Base-by-base conservation (phyloP, 371 early-diverging fungal genomes). In the Mycotypha africana region DNA sequence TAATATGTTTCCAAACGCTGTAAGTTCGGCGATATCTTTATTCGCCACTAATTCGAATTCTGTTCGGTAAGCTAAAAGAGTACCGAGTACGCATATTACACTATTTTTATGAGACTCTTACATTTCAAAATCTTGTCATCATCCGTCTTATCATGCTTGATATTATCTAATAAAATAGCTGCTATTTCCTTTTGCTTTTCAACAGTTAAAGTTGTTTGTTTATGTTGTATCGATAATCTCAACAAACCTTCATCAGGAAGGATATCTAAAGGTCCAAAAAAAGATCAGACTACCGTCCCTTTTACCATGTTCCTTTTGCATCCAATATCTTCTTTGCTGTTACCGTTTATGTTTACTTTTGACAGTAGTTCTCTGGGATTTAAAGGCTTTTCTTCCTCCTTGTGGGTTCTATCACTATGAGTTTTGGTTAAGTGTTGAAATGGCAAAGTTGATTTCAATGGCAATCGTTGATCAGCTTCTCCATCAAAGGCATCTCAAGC, bases 221-320 rank as follows among this genome's bases (percentile, higher is more conserved):
- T 59, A 19, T 59, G 44, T 15, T 64, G 38, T 19, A 67, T 45
- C 2, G 60, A 21, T 24, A 57, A 19, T 15, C 46, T 32, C 1
- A 67, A 43, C 33, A 58, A 45, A 4, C 56, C 54, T 10, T 70
- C 60, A 24, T 56, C 42, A 14, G 71, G 71, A n/a, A 70, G 45
- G 15, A 70, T 28, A 30, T 56, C 60, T 50, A 26, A 40, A 24
- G 31, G 33, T 16, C 16, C 14, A 11, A 11, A 2, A 38, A 33
- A 19, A 20, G 3, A 43, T 33, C 34, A 20, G 4, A 35, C 14
- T 20, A 28, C 15, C 30, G 0, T 45, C 7, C n/a, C 19, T 10
- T 20, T 21, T 22, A 33, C 16, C 34, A 28, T 33, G 21, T 22
- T 24, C 8, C n/a, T n/a, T n/a, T n/a, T n/a, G n/a, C n/a, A n/a